These are phyloP conservation scores for Plasmodium fragile DNA, from an alignment of 169 alveolate species.

Conservation along the genomic window DNA sequence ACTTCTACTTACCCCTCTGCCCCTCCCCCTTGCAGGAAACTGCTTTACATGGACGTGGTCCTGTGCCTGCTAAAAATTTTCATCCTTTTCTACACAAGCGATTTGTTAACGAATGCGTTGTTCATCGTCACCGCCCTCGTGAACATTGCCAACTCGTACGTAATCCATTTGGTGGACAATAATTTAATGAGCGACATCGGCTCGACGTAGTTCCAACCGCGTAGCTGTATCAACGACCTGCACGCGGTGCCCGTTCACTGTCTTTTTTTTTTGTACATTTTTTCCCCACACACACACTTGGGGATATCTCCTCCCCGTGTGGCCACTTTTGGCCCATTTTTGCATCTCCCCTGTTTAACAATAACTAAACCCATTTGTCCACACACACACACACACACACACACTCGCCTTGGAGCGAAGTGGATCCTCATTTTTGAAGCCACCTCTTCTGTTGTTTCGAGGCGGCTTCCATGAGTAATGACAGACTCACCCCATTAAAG, in stretches of 20 bases:
- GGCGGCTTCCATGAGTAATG: not conserved
- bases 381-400: not conserved
- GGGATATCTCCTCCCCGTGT: not conserved
- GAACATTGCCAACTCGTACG: slow-evolving; percentile 43
- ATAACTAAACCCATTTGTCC: not conserved
- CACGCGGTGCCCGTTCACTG: no score
- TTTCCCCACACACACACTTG: not conserved
- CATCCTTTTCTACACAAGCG: slow-evolving; percentile 27
- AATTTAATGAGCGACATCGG: slow-evolving; percentile 35
- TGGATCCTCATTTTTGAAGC: not conserved
- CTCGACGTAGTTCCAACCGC: not conserved
- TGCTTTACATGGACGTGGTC: slow-evolving; percentile 66
- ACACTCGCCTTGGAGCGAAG: not conserved
- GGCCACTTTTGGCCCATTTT: not conserved
- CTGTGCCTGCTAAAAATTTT: slow-evolving; percentile 44
- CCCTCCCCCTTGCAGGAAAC: slow-evolving; percentile 29
- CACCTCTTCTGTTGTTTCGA: not conserved
- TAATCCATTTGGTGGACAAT: slow-evolving; percentile 48
- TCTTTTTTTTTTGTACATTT: not conserved
- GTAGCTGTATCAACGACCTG: no score
- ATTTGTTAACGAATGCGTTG: not conserved
- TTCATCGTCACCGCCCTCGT: slow-evolving; percentile 17
- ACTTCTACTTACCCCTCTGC: no score
- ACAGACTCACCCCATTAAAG: no score
- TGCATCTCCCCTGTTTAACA: not conserved